Base-by-base conservation (phyloP, 805 yeast species). In the Hanseniaspora occidentalis region DNA sequence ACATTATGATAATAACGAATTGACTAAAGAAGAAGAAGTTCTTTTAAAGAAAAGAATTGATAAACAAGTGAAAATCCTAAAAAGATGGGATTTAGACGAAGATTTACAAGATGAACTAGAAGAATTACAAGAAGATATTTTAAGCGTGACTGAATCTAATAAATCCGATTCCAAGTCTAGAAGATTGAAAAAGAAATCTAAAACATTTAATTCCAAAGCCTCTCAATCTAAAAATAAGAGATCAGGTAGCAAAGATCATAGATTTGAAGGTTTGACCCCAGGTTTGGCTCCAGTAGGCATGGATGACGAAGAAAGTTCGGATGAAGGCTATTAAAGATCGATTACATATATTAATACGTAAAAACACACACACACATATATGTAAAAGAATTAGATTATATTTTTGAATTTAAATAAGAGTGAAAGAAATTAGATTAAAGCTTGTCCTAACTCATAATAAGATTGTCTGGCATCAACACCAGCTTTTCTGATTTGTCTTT, bases 271-370 rank as follows among this genome's bases (percentile, higher is more conserved):
- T 21, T 65, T 83, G 41, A 83, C 94, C 0, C 94, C 92, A 1
- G 94, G 94, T 46, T 68, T 83, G 58, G 94, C 92, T 1, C 92
- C 92, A 24, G 86, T 83, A 19, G 88, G 77, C 26, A 64, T 67
- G 47, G 70, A 73, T 35, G 79, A 75, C 48, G 77, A 74, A 43
- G 75, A 70, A 20, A 52, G 56, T 10, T 53, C 56, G 31, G 61
- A 56, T 16, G 62, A 57, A 27, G 55, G 33, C 17, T 31, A 18
- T 9, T 25, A 37, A 25, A 31, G 35, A n/a, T 26, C 11, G 29
- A 14, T 5, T 25, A 14, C 10, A 25, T 25, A 17, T 25, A 13
- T 22, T 21, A 13, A 18, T 24, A 23, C 19, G 35, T 34, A 33
- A 11, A 20, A 11, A 16, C 14, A 20, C 23, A 38, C 35, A 35